Evolutionary conservation across 2,329 filamentous ascomycete species (phyloP), one percentile per base, ranked within the genome.

Genomic region (Apiospora phragmitis): DNA sequence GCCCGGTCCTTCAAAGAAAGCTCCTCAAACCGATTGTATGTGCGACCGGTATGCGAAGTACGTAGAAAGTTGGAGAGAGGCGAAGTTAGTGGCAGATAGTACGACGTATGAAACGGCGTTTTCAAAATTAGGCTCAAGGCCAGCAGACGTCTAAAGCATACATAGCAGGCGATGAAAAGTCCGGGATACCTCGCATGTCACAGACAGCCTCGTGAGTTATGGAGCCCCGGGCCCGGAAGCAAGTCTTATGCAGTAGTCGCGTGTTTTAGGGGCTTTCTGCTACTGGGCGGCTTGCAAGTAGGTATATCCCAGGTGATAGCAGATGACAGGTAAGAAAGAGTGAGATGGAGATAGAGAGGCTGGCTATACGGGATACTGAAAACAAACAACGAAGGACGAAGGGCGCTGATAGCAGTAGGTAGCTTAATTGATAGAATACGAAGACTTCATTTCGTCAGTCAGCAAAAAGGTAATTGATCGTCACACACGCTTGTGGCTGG

Each of bases 81-180:
- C 21, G 32, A 62, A 21, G 55, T 38, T 38, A 62, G 38, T n/a
- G 55, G 9, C 29, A 62, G 55, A n/a, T n/a, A 38, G 55, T 62
- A 38, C 18, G 55, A n/a, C 32, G 55, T 62, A n/a, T 14, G 55
- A 62, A 38, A 38, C 55, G 32, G 29, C 16, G 29, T 62, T n/a
- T 11, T 62, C 55, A 62, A 8, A 24, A 62, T 62, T 62, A 62
- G 55, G 55, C 55, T 62, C 32, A 62, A 62, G 55, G 55, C 55
- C 55, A 21, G 55, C 55, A 62, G 18, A 38, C 55, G 55, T 62
- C 55, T 62, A 62, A 62, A 9, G 32, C 55, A 62, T 62, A 62
- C 55, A 62, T 62, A 62, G 24, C 55, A 62, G 55, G 55, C 32
- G 55, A 62, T 62, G 55, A 14, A 62, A 62, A 62, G 55, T 62